phyloP scores from a whole-genome alignment of 306 rosid genomes.

The Acacia crassicarpa region DNA sequence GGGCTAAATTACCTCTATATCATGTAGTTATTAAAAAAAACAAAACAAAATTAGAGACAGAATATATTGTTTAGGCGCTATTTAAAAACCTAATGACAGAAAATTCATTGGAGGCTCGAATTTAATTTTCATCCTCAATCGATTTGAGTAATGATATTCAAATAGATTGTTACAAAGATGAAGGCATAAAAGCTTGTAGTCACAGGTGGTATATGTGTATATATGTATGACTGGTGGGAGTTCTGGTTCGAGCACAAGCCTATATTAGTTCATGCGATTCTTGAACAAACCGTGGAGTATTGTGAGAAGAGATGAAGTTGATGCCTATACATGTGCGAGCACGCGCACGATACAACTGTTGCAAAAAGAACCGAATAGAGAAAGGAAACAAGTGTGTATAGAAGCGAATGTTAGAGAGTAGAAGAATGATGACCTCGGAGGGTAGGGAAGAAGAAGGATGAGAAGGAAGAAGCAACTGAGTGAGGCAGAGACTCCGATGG shows the following conservation, averaged over 20 bases:
- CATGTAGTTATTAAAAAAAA: too few species aligned
- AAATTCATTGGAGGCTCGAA: too few species aligned
- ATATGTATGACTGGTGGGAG: too few species aligned
- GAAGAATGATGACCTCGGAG: neutral
- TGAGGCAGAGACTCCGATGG: neutral
- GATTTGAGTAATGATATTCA: too few species aligned
- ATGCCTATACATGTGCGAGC: neutral
- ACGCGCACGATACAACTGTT: neutral
- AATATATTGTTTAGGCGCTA: too few species aligned
- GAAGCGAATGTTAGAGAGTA: neutral
- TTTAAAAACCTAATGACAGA: too few species aligned
- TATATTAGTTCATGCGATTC: neutral
- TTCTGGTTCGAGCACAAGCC: neutral
- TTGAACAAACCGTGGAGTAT: neutral
- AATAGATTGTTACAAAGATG: too few species aligned
- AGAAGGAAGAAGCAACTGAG: neutral
- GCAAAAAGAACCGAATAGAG: neutral
- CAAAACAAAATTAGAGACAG: too few species aligned
- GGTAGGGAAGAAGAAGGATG: neutral
- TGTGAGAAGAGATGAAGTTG: neutral
- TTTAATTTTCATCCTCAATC: too few species aligned
- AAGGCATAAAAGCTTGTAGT: too few species aligned
- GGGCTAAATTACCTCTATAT: too few species aligned
- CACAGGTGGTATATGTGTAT: too few species aligned
- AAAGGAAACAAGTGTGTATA: neutral